phyloP scores from a whole-genome alignment of 1,284 basidiomycete species.

The Tylopilus sp. region DNA sequence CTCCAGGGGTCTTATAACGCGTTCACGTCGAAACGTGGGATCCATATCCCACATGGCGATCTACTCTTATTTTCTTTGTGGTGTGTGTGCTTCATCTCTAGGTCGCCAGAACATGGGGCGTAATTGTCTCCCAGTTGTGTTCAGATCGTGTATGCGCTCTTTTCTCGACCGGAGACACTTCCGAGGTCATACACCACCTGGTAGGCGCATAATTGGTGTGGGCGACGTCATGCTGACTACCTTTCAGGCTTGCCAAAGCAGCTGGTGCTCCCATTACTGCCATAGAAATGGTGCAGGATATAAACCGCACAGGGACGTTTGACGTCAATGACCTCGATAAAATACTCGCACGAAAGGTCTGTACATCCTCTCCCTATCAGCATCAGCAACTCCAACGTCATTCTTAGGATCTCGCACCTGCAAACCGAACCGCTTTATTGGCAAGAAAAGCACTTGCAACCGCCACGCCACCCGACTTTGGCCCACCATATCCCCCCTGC shows the following conservation, averaged over 20 bases:
- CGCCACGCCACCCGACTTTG: conserved; percentile 39
- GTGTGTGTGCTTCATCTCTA: conserved; percentile 44
- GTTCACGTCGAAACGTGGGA: conserved; percentile 59
- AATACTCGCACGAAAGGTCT: conserved; percentile 48
- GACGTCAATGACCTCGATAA: conserved; percentile 54
- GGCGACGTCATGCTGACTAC: neutral
- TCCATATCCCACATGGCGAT: conserved; percentile 82
- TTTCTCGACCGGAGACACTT: conserved; percentile 81
- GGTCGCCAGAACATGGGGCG: neutral
- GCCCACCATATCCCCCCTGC: conserved; percentile 58
- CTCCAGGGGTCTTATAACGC: conserved; percentile 83
- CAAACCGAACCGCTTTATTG: conserved; percentile 39
- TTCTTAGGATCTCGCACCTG: conserved; percentile 37
- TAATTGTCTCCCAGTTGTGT: conserved; percentile 54
- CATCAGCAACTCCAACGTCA: conserved; percentile 6
- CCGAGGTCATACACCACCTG: conserved; percentile 73
- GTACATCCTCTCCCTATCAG: conserved; percentile 21
- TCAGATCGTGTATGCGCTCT: conserved; percentile 86
- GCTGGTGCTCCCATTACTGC: conserved; percentile 61
- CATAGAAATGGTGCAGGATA: conserved; percentile 58
- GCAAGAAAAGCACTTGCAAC: conserved; percentile 35
- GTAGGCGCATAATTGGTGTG: conserved; percentile 40
- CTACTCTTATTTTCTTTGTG: conserved; percentile 80
- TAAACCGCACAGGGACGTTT: conserved; percentile 57
- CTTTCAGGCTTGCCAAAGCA: conserved; percentile 54